Evolutionary conservation across 805 yeast species (phyloP).

Genomic region (Saccharomycopsis fermentans): DNA sequence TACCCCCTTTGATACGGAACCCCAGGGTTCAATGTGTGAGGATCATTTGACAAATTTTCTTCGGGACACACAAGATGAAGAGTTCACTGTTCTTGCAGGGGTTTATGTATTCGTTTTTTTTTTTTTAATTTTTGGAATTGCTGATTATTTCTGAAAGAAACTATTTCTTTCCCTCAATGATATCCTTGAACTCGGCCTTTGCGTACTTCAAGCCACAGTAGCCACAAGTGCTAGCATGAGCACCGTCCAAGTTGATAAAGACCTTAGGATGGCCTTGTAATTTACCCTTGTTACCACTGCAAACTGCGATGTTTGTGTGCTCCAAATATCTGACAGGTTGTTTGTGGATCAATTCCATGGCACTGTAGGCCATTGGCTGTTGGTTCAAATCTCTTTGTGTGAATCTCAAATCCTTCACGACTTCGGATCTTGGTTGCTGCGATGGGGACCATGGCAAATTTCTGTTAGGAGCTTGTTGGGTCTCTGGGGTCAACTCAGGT

Average conservation of each 20-base stretch:
- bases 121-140: too few relatives aligned
- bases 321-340: slow-evolving; percentile 58
- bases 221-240: slow-evolving; percentile 63
- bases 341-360: slow-evolving; percentile 70
- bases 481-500: slow-evolving; percentile 1
- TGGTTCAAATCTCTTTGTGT: slow-evolving; percentile 54
- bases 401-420: slow-evolving; percentile 53
- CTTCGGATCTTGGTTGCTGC: slow-evolving; percentile 52
- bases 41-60: too few relatives aligned
- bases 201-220: slow-evolving; percentile 65
- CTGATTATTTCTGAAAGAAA: too few relatives aligned
- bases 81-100: too few relatives aligned
- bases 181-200: slow-evolving; percentile 12
- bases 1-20: too few relatives aligned
- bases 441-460: slow-evolving; percentile 58
- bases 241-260: slow-evolving; percentile 69
- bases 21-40: too few relatives aligned
- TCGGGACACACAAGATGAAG: too few relatives aligned
- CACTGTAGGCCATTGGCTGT: slow-evolving; percentile 77
- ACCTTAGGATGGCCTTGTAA: slow-evolving; percentile 81
- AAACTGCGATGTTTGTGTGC: slow-evolving; percentile 58
- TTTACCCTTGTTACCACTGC: slow-evolving; percentile 67
- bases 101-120: too few relatives aligned
- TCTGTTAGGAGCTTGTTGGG: slow-evolving; percentile 70
- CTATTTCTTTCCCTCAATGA: slow-evolving; percentile 9